Evolutionary conservation across 2,329 filamentous ascomycete genomes (phyloP).

Genomic region (Aspergillus sp.): DNA sequence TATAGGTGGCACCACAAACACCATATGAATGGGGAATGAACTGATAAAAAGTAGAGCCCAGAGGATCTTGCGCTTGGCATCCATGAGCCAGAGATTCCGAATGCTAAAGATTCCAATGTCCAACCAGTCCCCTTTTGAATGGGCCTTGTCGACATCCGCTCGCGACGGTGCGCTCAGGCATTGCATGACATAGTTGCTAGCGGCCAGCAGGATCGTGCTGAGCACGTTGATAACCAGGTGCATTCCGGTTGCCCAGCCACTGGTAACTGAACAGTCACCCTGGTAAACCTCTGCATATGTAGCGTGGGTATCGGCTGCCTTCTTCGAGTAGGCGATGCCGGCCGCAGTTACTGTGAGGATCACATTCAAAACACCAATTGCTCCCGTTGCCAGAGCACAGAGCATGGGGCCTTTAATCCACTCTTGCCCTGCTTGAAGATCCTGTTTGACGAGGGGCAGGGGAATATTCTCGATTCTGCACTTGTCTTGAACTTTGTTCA

Average conservation of each 20-base stretch:
- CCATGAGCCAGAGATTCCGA: conserved; percentile 25
- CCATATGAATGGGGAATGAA: conserved; percentile 18
- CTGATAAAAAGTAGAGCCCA: conserved; percentile 4
- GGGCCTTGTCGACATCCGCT: conserved; percentile 49
- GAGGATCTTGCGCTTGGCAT: not conserved
- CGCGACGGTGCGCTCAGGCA: conserved; percentile 52
- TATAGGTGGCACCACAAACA: conserved; percentile 5
- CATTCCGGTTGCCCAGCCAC: conserved; percentile 19
- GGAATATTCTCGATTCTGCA: not conserved
- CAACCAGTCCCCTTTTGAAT: conserved; percentile 36
- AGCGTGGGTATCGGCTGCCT: not conserved
- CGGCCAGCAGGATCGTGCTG: conserved; percentile 46
- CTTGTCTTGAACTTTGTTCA: no score
- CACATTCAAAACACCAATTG: not conserved
- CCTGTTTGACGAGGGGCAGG: not conserved
- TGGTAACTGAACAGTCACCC: not conserved
- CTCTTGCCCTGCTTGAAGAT: not conserved
- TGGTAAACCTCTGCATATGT: not conserved
- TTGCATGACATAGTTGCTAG: conserved; percentile 55
- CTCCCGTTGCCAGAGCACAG: not conserved
- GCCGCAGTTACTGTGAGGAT: not conserved
- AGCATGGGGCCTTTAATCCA: conserved; percentile 1
- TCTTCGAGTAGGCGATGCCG: not conserved
- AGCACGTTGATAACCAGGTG: conserved; percentile 53
- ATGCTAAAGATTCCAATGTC: conserved; percentile 44